Conservation (phyloP, 768 basidiomycete genomes). For the Trametopsis cervina region DNA sequence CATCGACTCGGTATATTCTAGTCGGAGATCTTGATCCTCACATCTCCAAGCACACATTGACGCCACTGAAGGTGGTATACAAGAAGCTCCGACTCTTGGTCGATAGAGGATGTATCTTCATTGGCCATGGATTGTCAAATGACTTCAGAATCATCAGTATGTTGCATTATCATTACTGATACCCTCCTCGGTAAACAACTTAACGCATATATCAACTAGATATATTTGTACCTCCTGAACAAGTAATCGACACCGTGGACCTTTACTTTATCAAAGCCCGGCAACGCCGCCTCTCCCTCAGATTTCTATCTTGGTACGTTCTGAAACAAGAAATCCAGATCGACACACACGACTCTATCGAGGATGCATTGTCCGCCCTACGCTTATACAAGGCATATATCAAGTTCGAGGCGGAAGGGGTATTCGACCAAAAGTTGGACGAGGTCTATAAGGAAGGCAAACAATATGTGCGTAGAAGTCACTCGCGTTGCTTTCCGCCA, state of each 20-base stretch:
- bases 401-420: conserved; percentile 63
- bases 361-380: conserved; percentile 86
- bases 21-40: conserved; percentile 90
- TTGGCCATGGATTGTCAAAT: conserved; percentile 94
- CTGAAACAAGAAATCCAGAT: conserved; percentile 87
- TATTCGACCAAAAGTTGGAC: conserved; percentile 85
- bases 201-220: too few species aligned
- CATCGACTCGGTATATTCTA: conserved; percentile 27
- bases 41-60: conserved; percentile 79
- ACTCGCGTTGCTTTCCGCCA: background rate
- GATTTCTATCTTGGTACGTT: conserved; percentile 94
- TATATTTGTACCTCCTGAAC: conserved; percentile 90
- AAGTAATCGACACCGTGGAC: conserved; percentile 96
- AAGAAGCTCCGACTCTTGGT: conserved; percentile 93
- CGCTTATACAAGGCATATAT: conserved; percentile 79
- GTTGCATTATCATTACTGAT: conserved; percentile 26
- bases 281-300: conserved; percentile 82
- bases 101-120: conserved; percentile 92
- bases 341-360: conserved; percentile 96
- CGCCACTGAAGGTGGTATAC: conserved; percentile 95
- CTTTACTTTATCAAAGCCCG: conserved; percentile 82
- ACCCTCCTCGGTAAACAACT: too few species aligned
- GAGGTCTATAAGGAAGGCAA: conserved; percentile 74
- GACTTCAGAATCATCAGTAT: conserved; percentile 98
- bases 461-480: conserved; percentile 64